phyloP scores from a whole-genome alignment of 768 basidiomycete species.

The Rhodotorula sphaerocarpa region DNA sequence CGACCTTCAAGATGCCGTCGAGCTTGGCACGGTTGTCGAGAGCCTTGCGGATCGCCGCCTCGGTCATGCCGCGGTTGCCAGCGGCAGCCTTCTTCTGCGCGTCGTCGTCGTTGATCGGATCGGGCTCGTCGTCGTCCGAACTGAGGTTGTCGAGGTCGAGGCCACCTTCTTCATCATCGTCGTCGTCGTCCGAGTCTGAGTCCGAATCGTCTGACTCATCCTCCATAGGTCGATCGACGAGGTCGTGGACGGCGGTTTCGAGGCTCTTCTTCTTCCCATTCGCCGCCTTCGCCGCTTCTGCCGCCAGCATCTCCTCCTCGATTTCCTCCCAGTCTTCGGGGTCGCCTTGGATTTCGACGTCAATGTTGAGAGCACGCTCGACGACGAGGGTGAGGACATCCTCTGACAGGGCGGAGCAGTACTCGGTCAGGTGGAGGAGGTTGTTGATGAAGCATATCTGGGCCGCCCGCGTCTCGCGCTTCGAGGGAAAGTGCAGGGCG shows the following conservation, averaged over 20 bases:
- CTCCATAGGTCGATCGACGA: conserved; percentile 70
- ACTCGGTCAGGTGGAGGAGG: conserved; percentile 66
- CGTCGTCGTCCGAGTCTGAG: conserved; percentile 51
- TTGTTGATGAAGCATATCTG: conserved; percentile 90
- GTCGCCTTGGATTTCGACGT: conserved; percentile 97
- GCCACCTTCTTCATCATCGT: conserved; percentile 44
- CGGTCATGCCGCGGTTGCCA: conserved; percentile 44
- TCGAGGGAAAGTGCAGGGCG: conserved; percentile 80
- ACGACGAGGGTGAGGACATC: conserved; percentile 77
- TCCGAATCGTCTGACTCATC: conserved; percentile 61
- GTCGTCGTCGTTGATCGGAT: conserved; percentile 39
- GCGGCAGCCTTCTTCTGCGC: conserved; percentile 48
- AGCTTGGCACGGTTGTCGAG: conserved; percentile 70
- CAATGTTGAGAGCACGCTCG: conserved; percentile 90
- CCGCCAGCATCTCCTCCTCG: conserved; percentile 41
- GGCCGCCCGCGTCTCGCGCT: conserved; percentile 67
- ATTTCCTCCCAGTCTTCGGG: conserved; percentile 78
- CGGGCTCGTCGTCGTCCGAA: conserved; percentile 37
- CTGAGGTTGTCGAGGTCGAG: conserved; percentile 48
- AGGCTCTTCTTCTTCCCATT: conserved; percentile 40
- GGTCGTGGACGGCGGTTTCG: conserved; percentile 48
- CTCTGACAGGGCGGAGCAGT: conserved; percentile 76
- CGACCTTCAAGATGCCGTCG: conserved; percentile 71
- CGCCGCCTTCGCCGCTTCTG: conserved; percentile 52
- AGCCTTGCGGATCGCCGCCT: conserved; percentile 35